A percentile compares a stretch with the other conserved stretches of the same genome.
Evolutionary conservation across 805 yeast species (phyloP).

Genomic region (Starmerella riodocensis): DNA sequence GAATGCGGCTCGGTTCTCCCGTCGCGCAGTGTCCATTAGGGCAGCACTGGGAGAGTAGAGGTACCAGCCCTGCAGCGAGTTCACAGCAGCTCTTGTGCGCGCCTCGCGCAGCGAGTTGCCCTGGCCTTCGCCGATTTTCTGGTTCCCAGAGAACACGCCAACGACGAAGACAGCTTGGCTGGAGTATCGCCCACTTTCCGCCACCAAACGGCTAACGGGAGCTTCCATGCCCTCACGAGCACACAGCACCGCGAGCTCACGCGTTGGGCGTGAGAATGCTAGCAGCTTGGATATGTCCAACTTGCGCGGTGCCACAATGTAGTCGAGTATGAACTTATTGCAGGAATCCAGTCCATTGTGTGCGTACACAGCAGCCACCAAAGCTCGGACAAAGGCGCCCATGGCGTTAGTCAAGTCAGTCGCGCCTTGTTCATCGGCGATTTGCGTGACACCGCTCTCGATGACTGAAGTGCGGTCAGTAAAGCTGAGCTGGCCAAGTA

Average conservation of each 20-base stretch:
- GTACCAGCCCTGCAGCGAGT: slow-evolving; percentile 84
- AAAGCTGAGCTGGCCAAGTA: slow-evolving; percentile 39
- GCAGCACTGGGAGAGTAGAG: slow-evolving; percentile 55
- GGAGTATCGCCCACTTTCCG: slow-evolving; percentile 86
- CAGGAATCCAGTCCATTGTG: slow-evolving; percentile 55
- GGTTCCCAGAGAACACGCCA: slow-evolving; percentile 75
- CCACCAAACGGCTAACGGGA: slow-evolving; percentile 70
- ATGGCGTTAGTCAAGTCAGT: slow-evolving; percentile 29
- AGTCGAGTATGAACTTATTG: slow-evolving; percentile 54
- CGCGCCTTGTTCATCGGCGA: slow-evolving; percentile 28
- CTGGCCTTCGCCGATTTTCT: slow-evolving; percentile 83
- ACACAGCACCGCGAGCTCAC: slow-evolving; percentile 67
- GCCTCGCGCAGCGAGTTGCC: slow-evolving; percentile 87
- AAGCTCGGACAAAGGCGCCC: slow-evolving; percentile 66
- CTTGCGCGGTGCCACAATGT: slow-evolving; percentile 63
- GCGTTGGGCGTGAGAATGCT: slow-evolving; percentile 70
- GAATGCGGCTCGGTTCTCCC: slow-evolving; percentile 17
- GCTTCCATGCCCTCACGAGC: slow-evolving; percentile 57
- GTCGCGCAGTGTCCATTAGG: slow-evolving; percentile 28
- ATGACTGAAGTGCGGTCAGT: slow-evolving; percentile 15
- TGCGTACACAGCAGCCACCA: slow-evolving; percentile 71
- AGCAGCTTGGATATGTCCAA: slow-evolving; percentile 62
- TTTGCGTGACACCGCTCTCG: slow-evolving; percentile 28
- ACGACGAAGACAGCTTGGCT: slow-evolving; percentile 76
- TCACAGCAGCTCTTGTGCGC: slow-evolving; percentile 79